Percentiles rank a stretch among this genome's conserved stretches.
Conservation (phyloP, 345 rosid species). For the Mercurialis annua region DNA sequence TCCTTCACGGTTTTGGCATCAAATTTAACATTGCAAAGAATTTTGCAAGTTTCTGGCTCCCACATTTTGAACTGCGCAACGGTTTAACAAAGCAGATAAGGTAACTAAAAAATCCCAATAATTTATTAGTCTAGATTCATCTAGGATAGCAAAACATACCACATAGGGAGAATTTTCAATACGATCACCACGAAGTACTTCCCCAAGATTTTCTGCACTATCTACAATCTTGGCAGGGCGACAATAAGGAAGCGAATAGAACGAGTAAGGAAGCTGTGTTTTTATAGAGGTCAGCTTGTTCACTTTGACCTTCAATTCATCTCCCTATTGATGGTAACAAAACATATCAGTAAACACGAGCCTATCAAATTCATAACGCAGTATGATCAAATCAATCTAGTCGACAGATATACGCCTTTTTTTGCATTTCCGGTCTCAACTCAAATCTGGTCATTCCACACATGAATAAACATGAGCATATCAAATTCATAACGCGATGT, state of each 20-base stretch:
- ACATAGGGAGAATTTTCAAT: slow-evolving; percentile 83
- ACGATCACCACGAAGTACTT: slow-evolving; percentile 96
- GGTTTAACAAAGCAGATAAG: slow-evolving; percentile 16
- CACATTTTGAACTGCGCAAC: slow-evolving; percentile 84
- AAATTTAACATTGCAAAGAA: slow-evolving; percentile 49
- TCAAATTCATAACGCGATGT: no score
- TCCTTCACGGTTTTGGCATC: slow-evolving; percentile 62
- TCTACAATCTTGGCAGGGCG: slow-evolving; percentile 69
- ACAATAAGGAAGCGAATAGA: slow-evolving; percentile 72
- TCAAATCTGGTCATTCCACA: not conserved
- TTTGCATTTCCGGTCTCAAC: not conserved
- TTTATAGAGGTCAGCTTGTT: slow-evolving; percentile 86
- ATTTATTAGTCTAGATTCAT: not conserved
- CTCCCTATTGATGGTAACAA: slow-evolving; percentile 46
- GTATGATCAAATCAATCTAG: no score
- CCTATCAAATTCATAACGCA: no score
- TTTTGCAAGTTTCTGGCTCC: slow-evolving; percentile 76
- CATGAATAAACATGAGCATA: not conserved
- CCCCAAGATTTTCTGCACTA: slow-evolving; percentile 97
- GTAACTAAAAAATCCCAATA: slow-evolving; percentile 12
- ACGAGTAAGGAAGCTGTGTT: slow-evolving; percentile 93
- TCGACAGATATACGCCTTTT: not conserved
- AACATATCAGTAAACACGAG: not conserved
- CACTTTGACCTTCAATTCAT: slow-evolving; percentile 74
- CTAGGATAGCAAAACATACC: slow-evolving; percentile 39